phyloP scores from a whole-genome alignment of 2,329 filamentous ascomycete species.

The Chaetomiaceae sp. region DNA sequence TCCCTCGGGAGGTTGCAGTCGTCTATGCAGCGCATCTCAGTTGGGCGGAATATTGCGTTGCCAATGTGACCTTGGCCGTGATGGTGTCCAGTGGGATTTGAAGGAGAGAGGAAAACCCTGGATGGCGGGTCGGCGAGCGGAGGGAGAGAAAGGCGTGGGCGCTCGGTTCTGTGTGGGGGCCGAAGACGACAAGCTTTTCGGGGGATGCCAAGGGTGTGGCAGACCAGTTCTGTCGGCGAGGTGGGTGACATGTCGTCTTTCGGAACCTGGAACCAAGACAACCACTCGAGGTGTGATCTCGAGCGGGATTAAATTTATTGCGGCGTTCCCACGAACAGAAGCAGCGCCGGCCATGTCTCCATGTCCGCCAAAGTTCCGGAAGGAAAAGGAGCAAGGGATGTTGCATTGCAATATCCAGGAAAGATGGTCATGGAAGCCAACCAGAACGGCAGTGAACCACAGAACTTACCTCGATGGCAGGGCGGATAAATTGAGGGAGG shows the following conservation, averaged over 20 bases:
- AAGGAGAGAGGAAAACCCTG: slow-evolving; percentile 11
- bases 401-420: background rate
- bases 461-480: slow-evolving; percentile 14
- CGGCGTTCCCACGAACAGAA: too few species aligned
- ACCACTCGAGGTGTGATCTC: too few species aligned
- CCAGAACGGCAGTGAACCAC: slow-evolving; percentile 4
- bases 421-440: background rate
- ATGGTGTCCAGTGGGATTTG: slow-evolving; percentile 7
- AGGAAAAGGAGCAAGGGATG: background rate
- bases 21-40: slow-evolving; percentile 25
- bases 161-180: background rate
- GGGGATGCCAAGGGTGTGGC: slow-evolving; percentile 6
- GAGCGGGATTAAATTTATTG: slow-evolving; percentile 1
- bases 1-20: slow-evolving; percentile 24
- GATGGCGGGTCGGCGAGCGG: slow-evolving; percentile 8
- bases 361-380: background rate
- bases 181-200: slow-evolving; percentile 1
- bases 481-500: slow-evolving; percentile 22
- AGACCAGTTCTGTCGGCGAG: background rate
- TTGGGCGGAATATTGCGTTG: slow-evolving; percentile 17
- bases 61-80: slow-evolving; percentile 9
- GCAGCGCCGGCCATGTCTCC: too few species aligned
- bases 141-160: too few species aligned
- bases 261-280: too few species aligned
- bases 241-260: too few species aligned